Percentiles rank a stretch among this genome's conserved stretches.
Conservation (phyloP, 352 stramenopile species). For the Phytopythium cucurbitacearum region DNA sequence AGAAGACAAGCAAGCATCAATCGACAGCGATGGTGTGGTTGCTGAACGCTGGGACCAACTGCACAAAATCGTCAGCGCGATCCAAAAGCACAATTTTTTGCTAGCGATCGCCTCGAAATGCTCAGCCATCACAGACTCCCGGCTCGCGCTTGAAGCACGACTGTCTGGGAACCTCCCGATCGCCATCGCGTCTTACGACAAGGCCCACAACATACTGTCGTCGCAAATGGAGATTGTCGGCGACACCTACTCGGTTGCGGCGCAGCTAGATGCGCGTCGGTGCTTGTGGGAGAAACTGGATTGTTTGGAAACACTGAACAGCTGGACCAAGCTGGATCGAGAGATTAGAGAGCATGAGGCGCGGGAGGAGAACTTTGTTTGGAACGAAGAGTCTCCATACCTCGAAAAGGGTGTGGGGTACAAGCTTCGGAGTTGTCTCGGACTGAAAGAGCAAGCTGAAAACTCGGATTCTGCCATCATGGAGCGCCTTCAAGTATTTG, state of each 20-base stretch:
- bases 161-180: conserved; percentile 64
- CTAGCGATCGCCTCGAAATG: conserved; percentile 47
- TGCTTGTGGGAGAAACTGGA: conserved; percentile 61
- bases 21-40: conserved; percentile 13
- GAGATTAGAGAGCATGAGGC: conserved; percentile 27
- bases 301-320: conserved; percentile 66
- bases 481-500: conserved; percentile 16
- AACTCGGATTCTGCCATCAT: conserved; percentile 5
- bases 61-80: conserved; percentile 62
- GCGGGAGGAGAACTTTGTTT: conserved; percentile 32
- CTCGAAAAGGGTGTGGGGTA: conserved; percentile 57
- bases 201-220: conserved; percentile 44
- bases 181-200: conserved; percentile 69
- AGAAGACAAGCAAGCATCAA: conserved; percentile 1
- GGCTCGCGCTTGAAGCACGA: conserved; percentile 54
- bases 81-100: conserved; percentile 64
- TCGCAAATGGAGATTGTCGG: conserved; percentile 36
- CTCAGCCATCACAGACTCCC: conserved; percentile 52
- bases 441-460: conserved; percentile 16
- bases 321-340: conserved; percentile 52
- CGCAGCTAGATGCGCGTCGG: conserved; percentile 40
- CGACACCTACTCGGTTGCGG: conserved; percentile 15
- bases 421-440: conserved; percentile 43
- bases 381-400: conserved; percentile 59
- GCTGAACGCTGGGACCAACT: conserved; percentile 61